A percentile compares a stretch with the other conserved stretches of the same genome.
These are phyloP conservation scores for Mycena leptocephala DNA, from an alignment of 768 basidiomycete species.

Conservation along the genomic window DNA sequence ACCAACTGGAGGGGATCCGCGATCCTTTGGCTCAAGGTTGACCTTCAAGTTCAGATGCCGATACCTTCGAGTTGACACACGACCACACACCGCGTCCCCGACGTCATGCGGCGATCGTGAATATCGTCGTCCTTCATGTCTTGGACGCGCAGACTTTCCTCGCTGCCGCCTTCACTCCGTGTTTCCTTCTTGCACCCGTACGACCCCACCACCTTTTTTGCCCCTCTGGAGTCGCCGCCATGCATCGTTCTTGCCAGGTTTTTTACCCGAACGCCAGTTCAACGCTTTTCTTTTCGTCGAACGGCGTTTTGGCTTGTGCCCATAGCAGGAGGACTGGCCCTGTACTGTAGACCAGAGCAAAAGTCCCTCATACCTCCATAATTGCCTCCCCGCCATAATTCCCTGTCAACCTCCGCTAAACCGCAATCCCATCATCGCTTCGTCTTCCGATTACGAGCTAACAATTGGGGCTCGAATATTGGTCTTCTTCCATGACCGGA, in stretches of 20 bases:
- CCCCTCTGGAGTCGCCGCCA: conserved; percentile 43
- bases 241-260: conserved; percentile 47
- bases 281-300: conserved; percentile 46
- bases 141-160: conserved; percentile 17
- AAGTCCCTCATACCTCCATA: conserved; percentile 60
- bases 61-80: not conserved
- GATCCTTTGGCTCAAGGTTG: not conserved
- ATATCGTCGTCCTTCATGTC: conserved; percentile 15
- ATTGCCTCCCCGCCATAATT: conserved; percentile 66
- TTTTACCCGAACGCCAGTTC: conserved; percentile 53
- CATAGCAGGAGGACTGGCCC: conserved; percentile 66
- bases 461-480: conserved; percentile 63
- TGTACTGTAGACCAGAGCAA: conserved; percentile 65
- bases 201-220: conserved; percentile 12
- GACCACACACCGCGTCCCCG: conserved; percentile 21
- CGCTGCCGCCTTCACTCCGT: conserved; percentile 26
- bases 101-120: conserved; percentile 26
- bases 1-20: not conserved
- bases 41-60: not conserved
- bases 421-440: conserved; percentile 64
- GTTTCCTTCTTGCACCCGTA: conserved; percentile 14
- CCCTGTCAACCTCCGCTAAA: conserved; percentile 51
- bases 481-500: conserved; percentile 65
- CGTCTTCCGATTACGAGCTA: conserved; percentile 76
- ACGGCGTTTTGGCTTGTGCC: conserved; percentile 71